Evolutionary conservation across 192 early-diverging fungal genomes (phyloP).

Genomic region (Umbelopsis ramanniana): DNA sequence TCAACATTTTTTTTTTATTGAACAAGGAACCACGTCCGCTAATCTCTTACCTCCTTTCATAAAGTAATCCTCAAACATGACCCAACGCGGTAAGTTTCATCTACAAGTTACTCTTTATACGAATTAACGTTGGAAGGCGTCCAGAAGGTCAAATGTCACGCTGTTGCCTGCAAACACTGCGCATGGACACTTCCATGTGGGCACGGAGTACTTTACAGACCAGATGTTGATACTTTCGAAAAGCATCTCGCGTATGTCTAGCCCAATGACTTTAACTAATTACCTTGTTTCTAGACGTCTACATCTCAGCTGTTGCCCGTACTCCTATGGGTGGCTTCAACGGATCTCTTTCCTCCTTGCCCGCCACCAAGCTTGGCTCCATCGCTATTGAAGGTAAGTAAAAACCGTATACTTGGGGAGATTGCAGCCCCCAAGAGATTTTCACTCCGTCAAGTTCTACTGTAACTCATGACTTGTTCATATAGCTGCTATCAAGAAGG

Average conservation of each 20-base stretch:
- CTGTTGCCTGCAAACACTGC: not conserved
- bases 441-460: not conserved
- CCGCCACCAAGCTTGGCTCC: slow-evolving; percentile 84
- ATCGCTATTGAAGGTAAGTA: slow-evolving; percentile 81
- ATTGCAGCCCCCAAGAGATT: not conserved
- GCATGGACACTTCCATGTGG: not conserved
- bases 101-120: not conserved
- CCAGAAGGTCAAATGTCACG: not conserved
- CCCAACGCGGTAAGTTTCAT: slow-evolving; percentile 13
- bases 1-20: not conserved
- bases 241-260: not conserved
- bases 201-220: slow-evolving; percentile 5
- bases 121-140: not conserved
- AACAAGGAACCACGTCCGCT: not conserved
- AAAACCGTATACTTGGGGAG: not conserved
- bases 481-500: slow-evolving; percentile 53
- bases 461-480: not conserved
- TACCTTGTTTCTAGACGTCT: slow-evolving; percentile 61
- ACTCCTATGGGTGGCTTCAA: slow-evolving; percentile 94
- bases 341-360: slow-evolving; percentile 82
- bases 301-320: slow-evolving; percentile 88
- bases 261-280: not conserved
- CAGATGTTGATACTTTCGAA: not conserved
- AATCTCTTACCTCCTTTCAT: not conserved
- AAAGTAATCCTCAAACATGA: not conserved